Base-by-base conservation (phyloP, 1,284 basidiomycete genomes). In the Athelia sp. region DNA sequence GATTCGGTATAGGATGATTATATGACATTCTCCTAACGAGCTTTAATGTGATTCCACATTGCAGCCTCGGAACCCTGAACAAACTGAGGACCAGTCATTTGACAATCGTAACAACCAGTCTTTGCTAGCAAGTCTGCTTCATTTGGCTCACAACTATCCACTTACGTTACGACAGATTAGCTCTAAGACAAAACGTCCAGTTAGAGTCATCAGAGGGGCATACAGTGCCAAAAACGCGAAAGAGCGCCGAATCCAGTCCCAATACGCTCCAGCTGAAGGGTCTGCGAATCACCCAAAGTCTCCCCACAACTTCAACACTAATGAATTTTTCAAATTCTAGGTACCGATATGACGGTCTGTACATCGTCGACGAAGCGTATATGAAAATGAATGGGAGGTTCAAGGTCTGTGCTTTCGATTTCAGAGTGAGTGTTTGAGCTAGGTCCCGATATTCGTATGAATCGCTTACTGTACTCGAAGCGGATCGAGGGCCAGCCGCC, bases 311-410 rank as follows among this genome's bases (percentile, higher is more conserved):
- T n/a, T n/a, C n/a, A n/a, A n/a, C 23, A 14, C 31, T 4, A 35
- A 19, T 44, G n/a, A n/a, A n/a, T n/a, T n/a, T n/a, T n/a, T n/a
- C 2, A 17, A 23, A 32, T 52, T 17, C 50, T 14, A 74, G 73
- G 35, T 76, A 66, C 51, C 71, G 75, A 31, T 76, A 76, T 46
- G 74, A 76, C 47, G 74, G 74, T 1, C 62, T 77, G 22, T 76
- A 76, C 50, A 49, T 56, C 14, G 73, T 76, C 0, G 64, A 65
- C 36, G 9, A 21, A 21, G 36, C 36, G 9, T 40, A 40, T 21
- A 40, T 40, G 36, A 40, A 40, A 40, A 4, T 8, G 9, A 29
- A 13, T 29, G 36, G 36, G 49, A 35, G 42, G 31, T 19, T n/a
- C 3, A 45, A 45, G 11, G 45, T 53, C 21, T 53, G 52, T 26